phyloP scores from a whole-genome alignment of 2,329 filamentous ascomycete genomes.

The Didymella exigua region DNA sequence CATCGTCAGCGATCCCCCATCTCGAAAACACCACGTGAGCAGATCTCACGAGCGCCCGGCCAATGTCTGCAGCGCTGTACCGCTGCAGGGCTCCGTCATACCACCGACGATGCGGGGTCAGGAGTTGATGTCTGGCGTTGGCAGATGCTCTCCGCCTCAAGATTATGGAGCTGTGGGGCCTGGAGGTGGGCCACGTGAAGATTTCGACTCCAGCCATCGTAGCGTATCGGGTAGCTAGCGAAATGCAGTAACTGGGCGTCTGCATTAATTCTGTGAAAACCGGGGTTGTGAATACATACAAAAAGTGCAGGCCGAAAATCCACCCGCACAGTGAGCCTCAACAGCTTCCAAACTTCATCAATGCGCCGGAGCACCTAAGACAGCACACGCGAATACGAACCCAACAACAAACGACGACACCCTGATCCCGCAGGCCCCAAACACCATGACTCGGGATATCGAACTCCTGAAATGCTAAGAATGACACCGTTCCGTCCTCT shows the following conservation, averaged over 20 bases:
- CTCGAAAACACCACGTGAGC: constrained; percentile 8
- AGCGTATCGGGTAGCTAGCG: constrained; percentile 16
- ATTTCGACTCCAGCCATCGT: constrained; percentile 7
- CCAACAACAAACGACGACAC: constrained; percentile 9
- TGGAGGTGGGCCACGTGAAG: constrained; percentile 16
- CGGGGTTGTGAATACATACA: constrained; percentile 2
- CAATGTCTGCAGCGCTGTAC: constrained; percentile 6
- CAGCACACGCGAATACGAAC: constrained; percentile 8
- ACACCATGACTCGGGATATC: constrained; percentile 21
- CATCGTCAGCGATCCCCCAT: constrained; percentile 7
- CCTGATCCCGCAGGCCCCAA: constrained; percentile 1
- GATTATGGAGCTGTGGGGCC: constrained; percentile 14
- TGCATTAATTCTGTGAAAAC: constrained; percentile 15
- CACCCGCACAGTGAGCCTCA: constrained; percentile 14
- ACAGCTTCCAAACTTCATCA: constrained; percentile 10
- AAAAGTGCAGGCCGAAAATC: constrained; percentile 14
- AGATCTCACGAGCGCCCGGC: neutral
- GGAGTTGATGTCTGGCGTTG: constrained; percentile 15
- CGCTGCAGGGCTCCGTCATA: constrained; percentile 22
- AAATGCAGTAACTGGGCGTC: constrained; percentile 1
- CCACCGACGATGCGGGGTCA: constrained; percentile 24
- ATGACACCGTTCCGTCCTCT: neutral
- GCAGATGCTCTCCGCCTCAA: constrained; percentile 10
- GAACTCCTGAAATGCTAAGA: constrained; percentile 23
- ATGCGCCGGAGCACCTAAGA: constrained; percentile 1